Base-by-base conservation (phyloP, 352 stramenopile genomes). In the Globisporangium takayamanum region DNA sequence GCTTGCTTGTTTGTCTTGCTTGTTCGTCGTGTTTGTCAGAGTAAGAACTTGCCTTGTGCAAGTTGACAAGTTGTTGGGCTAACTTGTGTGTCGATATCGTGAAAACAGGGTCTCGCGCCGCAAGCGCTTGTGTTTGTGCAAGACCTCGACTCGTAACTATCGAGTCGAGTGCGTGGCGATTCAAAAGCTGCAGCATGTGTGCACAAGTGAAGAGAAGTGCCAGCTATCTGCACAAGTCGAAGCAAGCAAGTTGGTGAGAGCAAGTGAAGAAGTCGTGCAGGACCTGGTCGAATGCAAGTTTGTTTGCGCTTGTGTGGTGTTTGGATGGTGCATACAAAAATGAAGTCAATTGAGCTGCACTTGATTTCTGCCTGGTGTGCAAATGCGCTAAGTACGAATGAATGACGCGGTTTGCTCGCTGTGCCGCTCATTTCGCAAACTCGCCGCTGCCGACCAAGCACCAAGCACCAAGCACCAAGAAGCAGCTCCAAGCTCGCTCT, bases 61-160 rank as follows among this genome's bases (percentile, higher is more conserved):
- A 8, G 5, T 46, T n/a, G 14, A 46, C 41, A 39, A 14, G 14
- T 5, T 20, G 12, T 20, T n/a, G 41, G 16, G 41, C 41, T 20
- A 46, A 20, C 37, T 14, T 2, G n/a, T 51, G 30, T 26, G 51
- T 14, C 57, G 10, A 60, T n/a, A 44, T 16, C 16, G 53, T 15
- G 58, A 28, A 54, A 39, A 26, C 65, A 93, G 84, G 80, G 78
- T 18, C 70, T 94, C 26, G 73, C 76, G 11, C 84, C 84, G 33
- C 84, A 91, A 62, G 72, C 81, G 47, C 73, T 94, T 33, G 75
- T 94, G 57, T 94, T 73, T 50, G 84, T 94, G 22, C 84, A 94
- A 65, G 82, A 92, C 51, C 63, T 94, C 57, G 84, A 94, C 63
- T 92, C 84, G 51, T 94, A 80, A 30, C 20, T 50, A 8, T 28